Base-by-base conservation (phyloP, 2,329 filamentous ascomycete genomes). In the Pestalotiopsis sp. region DNA sequence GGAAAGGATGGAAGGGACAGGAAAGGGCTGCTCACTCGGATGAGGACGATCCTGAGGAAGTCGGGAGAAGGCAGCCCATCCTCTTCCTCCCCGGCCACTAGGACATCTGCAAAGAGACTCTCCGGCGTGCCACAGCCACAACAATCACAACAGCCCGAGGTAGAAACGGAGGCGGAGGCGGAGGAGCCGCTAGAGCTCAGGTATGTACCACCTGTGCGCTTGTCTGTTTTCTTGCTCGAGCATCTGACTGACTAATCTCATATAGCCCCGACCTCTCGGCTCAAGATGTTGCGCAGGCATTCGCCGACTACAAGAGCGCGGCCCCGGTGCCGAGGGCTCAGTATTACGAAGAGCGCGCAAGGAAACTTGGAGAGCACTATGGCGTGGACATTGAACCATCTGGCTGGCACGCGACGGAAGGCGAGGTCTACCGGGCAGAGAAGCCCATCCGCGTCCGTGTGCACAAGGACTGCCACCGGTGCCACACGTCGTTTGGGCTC, bases 391-490 rank as follows among this genome's bases (percentile, higher is more conserved):
- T 90, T 70, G 83, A 86, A 76, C 80, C 86, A 49, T 83, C 81
- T 71, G 85, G 87, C 71, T 87, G 86, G 83, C 81, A 87, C 72
- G 81, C 82, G 52, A 81, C 81, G 68, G 84, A 85, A 70, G 87
- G 88, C 65, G 84, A 86, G 36, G 87, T 87, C 38, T 81, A 88
- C 27, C 90, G 92, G 58, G 87, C 93, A 67, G 90, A 94, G 78
- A 94, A 93, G 83, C 87, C 91, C 13, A 92, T 94, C 72, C 90
- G 92, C 69, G 92, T 95, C 87, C 90, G 92, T 67, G 88, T 94
- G 66, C 92, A 93, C 78, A 89, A 91, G 73, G 91, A 88, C 71
- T 98, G 95, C 80, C 95, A 97, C 81, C 86, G 89, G 73, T 98
- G 95, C 83, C 88, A 90, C 69, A 89, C 91, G 14, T 87, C 88